Evolutionary conservation across 2,329 filamentous ascomycete genomes (phyloP).

Genomic region (Pestalotiopsis sp.): DNA sequence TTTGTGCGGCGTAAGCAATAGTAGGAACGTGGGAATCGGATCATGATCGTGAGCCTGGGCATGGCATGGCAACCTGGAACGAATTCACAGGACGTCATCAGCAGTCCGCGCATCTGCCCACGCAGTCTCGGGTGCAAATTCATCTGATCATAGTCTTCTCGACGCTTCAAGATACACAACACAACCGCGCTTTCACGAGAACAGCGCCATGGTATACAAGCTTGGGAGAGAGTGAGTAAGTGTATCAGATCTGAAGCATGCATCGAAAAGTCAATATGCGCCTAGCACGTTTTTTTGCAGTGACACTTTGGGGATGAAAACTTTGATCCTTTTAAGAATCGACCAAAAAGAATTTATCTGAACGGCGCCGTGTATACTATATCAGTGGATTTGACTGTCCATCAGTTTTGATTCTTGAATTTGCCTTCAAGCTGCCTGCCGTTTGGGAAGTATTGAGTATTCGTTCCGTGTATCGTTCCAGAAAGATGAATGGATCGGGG

Average conservation of each 20-base stretch:
- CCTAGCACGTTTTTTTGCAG: neutral
- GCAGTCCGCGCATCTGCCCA: neutral
- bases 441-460: too few relatives aligned
- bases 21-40: neutral
- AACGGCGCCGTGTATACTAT: too few relatives aligned
- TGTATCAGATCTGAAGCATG: neutral
- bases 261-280: neutral
- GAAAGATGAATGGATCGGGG: neutral
- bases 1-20: conserved; percentile 1
- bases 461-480: neutral
- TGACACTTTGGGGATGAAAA: too few relatives aligned
- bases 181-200: neutral
- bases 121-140: neutral
- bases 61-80: neutral
- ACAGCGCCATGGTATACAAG: neutral
- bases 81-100: neutral
- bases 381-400: too few relatives aligned
- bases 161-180: neutral
- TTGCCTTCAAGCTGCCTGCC: too few relatives aligned
- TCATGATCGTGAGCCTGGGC: neutral
- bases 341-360: too few relatives aligned
- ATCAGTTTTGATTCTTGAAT: too few relatives aligned
- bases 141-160: neutral
- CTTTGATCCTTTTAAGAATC: too few relatives aligned
- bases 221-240: neutral